Conservation (phyloP, 169 alveolate genomes). For the Cryptosporidium bovis region DNA sequence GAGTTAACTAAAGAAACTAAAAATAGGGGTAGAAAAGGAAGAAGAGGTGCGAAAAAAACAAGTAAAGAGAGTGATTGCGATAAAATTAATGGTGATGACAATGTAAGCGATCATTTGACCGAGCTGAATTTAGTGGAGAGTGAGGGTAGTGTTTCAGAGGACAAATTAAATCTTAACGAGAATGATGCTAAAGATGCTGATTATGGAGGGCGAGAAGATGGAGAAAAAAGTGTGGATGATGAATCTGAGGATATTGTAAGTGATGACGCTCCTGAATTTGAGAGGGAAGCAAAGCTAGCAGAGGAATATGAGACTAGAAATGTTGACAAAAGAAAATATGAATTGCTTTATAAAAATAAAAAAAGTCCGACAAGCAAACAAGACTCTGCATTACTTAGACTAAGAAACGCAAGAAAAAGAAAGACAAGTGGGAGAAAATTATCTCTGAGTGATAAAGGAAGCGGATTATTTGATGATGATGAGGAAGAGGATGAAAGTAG, state of each 20-base stretch:
- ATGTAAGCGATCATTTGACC: background rate
- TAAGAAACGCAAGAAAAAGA: conserved; percentile 67
- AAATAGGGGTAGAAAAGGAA: background rate
- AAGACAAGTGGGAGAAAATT: conserved; percentile 25
- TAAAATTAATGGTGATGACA: background rate
- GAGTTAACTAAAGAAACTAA: too few relatives aligned
- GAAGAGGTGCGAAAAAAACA: background rate
- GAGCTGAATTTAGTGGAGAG: background rate
- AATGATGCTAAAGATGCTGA: background rate
- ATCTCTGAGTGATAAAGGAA: conserved; percentile 16
- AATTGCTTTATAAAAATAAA: conserved; percentile 32
- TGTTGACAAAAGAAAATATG: conserved; percentile 59
- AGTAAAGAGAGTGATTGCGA: background rate
- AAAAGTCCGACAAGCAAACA: conserved; percentile 47
- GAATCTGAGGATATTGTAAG: conserved; percentile 7
- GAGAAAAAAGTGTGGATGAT: conserved; percentile 2
- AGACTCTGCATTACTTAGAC: conserved; percentile 53
- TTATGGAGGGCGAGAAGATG: background rate
- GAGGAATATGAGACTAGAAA: conserved; percentile 32
- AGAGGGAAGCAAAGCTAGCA: conserved; percentile 61
- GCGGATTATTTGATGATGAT: conserved; percentile 10
- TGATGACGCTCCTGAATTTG: conserved; percentile 67
- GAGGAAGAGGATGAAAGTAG: conserved; percentile 19
- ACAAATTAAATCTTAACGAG: background rate
- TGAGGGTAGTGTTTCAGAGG: background rate